A percentile compares a stretch with the other conserved stretches of the same genome.
Conservation (phyloP, 2,329 filamentous ascomycete genomes). For the Leptographium wingfieldii region DNA sequence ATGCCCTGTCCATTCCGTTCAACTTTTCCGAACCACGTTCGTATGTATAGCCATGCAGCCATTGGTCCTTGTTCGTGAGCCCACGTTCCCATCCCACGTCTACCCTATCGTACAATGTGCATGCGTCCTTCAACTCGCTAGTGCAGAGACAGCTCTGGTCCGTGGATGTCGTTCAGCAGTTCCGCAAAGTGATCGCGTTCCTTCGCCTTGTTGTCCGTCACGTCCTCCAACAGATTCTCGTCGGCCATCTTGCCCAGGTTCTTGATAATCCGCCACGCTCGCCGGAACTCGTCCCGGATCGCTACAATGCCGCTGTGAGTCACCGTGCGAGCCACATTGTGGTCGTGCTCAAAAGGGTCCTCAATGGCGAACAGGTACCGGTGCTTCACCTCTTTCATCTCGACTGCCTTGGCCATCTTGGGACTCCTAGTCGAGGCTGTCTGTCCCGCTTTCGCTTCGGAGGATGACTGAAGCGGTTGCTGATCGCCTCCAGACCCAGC, state of each 20-base stretch:
- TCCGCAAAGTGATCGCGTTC: constrained; percentile 23
- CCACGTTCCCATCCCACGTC: neutral
- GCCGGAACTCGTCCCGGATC: constrained; percentile 73
- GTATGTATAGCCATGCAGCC: neutral
- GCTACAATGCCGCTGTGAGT: constrained; percentile 70
- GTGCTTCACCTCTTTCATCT: constrained; percentile 58
- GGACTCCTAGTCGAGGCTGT: constrained; percentile 4
- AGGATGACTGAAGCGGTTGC: neutral
- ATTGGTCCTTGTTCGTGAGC: neutral
- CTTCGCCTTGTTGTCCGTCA: constrained; percentile 20
- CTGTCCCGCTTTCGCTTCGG: neutral
- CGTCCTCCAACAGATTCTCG: constrained; percentile 42
- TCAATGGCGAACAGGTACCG: constrained; percentile 83
- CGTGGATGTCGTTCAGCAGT: constrained; percentile 28
- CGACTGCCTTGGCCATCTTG: constrained; percentile 19
- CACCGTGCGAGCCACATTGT: constrained; percentile 81
- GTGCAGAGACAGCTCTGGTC: constrained; percentile 11
- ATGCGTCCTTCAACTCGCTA: neutral
- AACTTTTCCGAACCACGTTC: neutral
- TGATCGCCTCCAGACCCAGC: neutral
- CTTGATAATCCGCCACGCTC: constrained; percentile 62
- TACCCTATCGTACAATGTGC: neutral
- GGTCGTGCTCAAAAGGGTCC: constrained; percentile 77
- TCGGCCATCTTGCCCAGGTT: constrained; percentile 28
- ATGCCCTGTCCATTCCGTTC: neutral